Evolutionary conservation across 1,139 yeast species (phyloP), one percentile per base, ranked within the genome.

Genomic region (Diutina catenulata): DNA sequence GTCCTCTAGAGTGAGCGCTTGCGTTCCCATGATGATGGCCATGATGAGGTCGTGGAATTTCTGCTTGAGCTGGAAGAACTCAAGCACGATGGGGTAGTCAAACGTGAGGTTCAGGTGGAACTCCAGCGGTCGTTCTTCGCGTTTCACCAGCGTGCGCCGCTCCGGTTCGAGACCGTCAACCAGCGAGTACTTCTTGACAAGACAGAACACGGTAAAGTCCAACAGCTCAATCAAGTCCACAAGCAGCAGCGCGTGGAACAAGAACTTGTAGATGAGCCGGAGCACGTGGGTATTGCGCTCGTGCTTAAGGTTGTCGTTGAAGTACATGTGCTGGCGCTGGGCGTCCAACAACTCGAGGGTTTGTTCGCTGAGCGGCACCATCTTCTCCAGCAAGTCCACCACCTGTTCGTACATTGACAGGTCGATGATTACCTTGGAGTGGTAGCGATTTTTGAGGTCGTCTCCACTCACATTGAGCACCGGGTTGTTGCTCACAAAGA

Each of bases 41-140:
- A 77, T 63, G 31, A 80, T 62, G 5, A 70, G 57, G 46, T 81
- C 79, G 53, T 86, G 91, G 33, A 83, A 56, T 16, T 73, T 67
- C 51, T 86, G 95, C 49, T 86, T 87, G 37, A 72, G 62, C 44
- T 80, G 81, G 51, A 80, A 73, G 52, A 83, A 84, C 39, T 84
- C 94, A 27, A 78, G 65, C 9, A 86, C 69, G 15, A 80, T 64
- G 1, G 84, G 80, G 47, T 78, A 70, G 38, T 75, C 75, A 47
- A 71, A 63, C 3, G 70, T 59, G 24, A 73, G 54, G 37, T 14
- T 24, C 2, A 24, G 18, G 6, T 18, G 27, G 15, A 19, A 25
- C 18, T n/a, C 29, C 23, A 15, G 22, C 2, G 21, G 14, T 14
- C 19, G 27, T 23, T 23, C 55, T 59, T 27, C 44, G 43, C n/a